A percentile compares a stretch with the other conserved stretches of the same genome.
phyloP scores from a whole-genome alignment of 2,329 filamentous ascomycete species.

The Emergomyces orientalis region DNA sequence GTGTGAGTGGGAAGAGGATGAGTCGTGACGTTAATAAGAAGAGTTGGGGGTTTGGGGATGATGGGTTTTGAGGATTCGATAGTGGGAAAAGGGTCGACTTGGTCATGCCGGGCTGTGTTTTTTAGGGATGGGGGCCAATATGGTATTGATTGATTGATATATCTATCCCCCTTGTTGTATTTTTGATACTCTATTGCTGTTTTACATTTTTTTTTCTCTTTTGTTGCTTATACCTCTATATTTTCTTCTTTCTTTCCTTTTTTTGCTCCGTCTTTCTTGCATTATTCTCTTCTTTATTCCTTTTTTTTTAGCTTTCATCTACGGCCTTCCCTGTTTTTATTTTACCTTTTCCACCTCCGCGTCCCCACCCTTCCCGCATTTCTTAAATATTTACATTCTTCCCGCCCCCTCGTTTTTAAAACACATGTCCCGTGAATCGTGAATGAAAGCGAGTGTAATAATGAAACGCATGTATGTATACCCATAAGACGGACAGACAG shows the following conservation, averaged over 20 bases:
- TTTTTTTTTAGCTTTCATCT: not conserved
- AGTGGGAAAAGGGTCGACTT: not conserved
- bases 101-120: too few relatives aligned
- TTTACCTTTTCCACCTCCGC: not conserved
- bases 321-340: not conserved
- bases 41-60: slow-evolving; percentile 37
- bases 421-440: too few relatives aligned
- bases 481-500: too few relatives aligned
- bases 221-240: not conserved
- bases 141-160: not conserved
- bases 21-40: slow-evolving; percentile 26
- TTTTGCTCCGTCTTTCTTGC: too few relatives aligned
- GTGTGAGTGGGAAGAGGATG: slow-evolving; percentile 15
- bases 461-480: too few relatives aligned
- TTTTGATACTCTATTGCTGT: not conserved
- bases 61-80: slow-evolving; percentile 14
- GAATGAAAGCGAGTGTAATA: too few relatives aligned
- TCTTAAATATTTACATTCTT: not conserved
- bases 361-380: not conserved
- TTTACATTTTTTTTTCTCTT: not conserved
- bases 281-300: not conserved
- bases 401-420: too few relatives aligned
- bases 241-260: not conserved
- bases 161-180: not conserved
- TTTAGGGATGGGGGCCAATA: not conserved